phyloP scores from a whole-genome alignment of 2,329 filamentous ascomycete species.

The Aplosporella prunicola region DNA sequence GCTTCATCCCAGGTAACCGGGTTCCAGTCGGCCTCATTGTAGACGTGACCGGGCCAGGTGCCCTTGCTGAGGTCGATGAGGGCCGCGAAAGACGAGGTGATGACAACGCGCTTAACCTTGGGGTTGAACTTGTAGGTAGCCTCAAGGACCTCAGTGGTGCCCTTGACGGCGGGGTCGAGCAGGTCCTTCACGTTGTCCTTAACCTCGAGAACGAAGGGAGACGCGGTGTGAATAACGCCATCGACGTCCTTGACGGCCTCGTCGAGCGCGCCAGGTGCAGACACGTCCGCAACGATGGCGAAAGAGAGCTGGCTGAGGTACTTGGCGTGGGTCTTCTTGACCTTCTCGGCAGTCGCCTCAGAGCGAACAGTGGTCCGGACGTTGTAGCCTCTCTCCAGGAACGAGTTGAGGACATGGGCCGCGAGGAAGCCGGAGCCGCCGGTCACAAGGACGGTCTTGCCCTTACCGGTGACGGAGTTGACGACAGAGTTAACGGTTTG shows the following conservation, averaged over 20 bases:
- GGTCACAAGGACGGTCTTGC: slow-evolving; percentile 15
- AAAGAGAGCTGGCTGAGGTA: slow-evolving; percentile 32
- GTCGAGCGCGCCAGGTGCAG: slow-evolving; percentile 27
- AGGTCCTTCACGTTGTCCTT: slow-evolving; percentile 17
- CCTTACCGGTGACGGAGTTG: not conserved
- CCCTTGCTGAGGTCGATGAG: slow-evolving; percentile 1
- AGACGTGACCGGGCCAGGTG: slow-evolving; percentile 13
- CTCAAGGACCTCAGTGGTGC: slow-evolving; percentile 34
- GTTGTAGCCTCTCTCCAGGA: slow-evolving; percentile 12
- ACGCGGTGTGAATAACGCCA: slow-evolving; percentile 36
- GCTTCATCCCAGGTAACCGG: slow-evolving; percentile 18
- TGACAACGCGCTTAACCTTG: slow-evolving; percentile 16
- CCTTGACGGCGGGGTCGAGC: slow-evolving; percentile 38
- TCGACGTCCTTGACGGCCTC: slow-evolving; percentile 34
- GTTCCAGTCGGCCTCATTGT: slow-evolving; percentile 21
- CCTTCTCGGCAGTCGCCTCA: slow-evolving; percentile 17
- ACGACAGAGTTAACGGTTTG: not conserved
- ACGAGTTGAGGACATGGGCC: slow-evolving; percentile 16
- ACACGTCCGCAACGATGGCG: slow-evolving; percentile 35
- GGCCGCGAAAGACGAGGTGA: slow-evolving; percentile 13
- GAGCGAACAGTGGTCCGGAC: slow-evolving; percentile 15
- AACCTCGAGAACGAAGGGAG: slow-evolving; percentile 4
- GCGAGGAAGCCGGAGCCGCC: slow-evolving; percentile 20
- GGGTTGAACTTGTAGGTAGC: slow-evolving; percentile 11
- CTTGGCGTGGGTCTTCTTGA: slow-evolving; percentile 31